Conservation (phyloP, 306 rosid genomes). For the Canavalia gladiata region DNA sequence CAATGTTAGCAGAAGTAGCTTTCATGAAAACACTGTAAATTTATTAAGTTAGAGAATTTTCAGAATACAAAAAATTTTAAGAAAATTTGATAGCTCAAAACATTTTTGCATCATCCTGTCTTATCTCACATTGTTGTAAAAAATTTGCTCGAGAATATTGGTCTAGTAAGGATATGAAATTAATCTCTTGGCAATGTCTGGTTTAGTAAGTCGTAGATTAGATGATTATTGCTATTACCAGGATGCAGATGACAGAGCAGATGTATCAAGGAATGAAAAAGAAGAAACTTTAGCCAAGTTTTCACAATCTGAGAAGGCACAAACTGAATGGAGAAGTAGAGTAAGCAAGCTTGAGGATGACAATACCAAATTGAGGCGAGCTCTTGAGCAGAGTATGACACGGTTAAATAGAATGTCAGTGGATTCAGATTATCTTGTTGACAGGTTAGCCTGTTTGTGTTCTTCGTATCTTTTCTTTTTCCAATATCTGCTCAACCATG, state of each 20-base stretch:
- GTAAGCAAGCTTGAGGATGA: constrained; percentile 88
- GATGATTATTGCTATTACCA: constrained; percentile 48
- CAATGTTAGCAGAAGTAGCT: background rate
- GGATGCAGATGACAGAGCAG: constrained; percentile 76
- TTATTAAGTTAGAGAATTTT: background rate
- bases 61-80: background rate
- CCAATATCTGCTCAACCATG: background rate
- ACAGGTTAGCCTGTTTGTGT: constrained; percentile 64
- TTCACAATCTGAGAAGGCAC: constrained; percentile 70
- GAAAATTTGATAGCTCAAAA: background rate
- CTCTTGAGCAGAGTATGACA: constrained; percentile 91
- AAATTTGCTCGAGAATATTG: background rate
- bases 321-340: constrained; percentile 77
- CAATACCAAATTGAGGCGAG: constrained; percentile 81
- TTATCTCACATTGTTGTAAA: background rate
- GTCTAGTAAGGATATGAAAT: constrained; percentile 9
- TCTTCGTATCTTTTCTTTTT: background rate
- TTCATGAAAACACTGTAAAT: background rate
- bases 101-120: background rate
- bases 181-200: background rate
- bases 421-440: constrained; percentile 91
- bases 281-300: constrained; percentile 73
- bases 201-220: constrained; percentile 5
- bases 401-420: constrained; percentile 91
- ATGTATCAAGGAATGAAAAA: constrained; percentile 62